Percentiles rank a stretch among this genome's conserved stretches.
Conservation (phyloP, 106 monocot genomes). For the Allium sativum region DNA sequence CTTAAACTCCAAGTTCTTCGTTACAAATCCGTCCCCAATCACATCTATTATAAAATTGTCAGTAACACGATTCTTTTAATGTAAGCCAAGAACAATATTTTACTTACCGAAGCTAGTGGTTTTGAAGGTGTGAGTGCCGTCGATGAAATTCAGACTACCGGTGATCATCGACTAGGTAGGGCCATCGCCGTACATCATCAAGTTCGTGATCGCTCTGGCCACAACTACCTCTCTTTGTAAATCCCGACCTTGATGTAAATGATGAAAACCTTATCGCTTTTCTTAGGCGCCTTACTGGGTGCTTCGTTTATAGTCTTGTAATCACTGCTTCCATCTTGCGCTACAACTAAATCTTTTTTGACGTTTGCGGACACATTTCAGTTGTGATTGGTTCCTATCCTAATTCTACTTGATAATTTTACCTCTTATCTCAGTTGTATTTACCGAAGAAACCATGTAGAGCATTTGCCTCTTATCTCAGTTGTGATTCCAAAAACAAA, state of each 20-base stretch:
- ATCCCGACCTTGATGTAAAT: slow-evolving; percentile 35
- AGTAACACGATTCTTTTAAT: no score
- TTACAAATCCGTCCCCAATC: slow-evolving; percentile 16
- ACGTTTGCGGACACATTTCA: neutral
- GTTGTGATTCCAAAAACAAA: slow-evolving; percentile 10
- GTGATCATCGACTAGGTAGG: slow-evolving; percentile 26
- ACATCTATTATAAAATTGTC: slow-evolving; percentile 5
- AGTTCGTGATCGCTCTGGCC: slow-evolving; percentile 11
- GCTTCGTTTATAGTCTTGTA: slow-evolving; percentile 31
- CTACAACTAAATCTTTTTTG: slow-evolving; percentile 19
- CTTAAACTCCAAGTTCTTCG: slow-evolving; percentile 24
- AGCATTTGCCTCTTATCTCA: no score
- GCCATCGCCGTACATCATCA: slow-evolving; percentile 43
- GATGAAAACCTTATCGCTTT: slow-evolving; percentile 16
- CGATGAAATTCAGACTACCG: slow-evolving; percentile 24
- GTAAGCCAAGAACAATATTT: neutral
- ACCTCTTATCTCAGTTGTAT: no score
- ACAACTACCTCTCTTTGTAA: slow-evolving; percentile 33
- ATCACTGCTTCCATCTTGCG: slow-evolving; percentile 28
- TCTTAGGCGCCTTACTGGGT: slow-evolving; percentile 12
- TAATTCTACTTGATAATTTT: no score
- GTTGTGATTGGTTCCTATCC: no score
- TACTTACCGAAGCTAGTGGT: slow-evolving; percentile 38
- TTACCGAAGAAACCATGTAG: no score
- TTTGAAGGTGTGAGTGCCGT: slow-evolving; percentile 26